Evolutionary conservation across 2,329 filamentous ascomycete species (phyloP).

Genomic region (Ambrosiella xylebori): DNA sequence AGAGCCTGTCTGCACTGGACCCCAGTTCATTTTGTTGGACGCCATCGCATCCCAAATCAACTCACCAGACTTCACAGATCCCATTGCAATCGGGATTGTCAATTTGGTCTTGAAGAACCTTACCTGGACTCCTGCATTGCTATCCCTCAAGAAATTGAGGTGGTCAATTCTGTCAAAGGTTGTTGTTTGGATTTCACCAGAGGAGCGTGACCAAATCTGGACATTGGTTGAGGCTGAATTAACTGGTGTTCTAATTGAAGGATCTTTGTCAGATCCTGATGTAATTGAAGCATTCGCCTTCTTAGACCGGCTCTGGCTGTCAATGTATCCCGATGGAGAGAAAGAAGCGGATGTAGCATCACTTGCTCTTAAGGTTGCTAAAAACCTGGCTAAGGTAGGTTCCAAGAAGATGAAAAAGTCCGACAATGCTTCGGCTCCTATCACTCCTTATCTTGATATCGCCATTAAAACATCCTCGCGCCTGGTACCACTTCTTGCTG

Average conservation of each 20-base stretch:
- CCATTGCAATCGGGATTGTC: constrained; percentile 23
- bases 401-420: constrained; percentile 13
- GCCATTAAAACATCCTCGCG: constrained; percentile 9
- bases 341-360: constrained; percentile 18
- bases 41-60: constrained; percentile 26
- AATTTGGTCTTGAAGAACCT: constrained; percentile 19
- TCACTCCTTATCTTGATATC: constrained; percentile 10
- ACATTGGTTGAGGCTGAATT: constrained; percentile 19
- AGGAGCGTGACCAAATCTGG: constrained; percentile 21
- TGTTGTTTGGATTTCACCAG: constrained; percentile 20
- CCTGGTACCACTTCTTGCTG: constrained; percentile 11
- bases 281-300: constrained; percentile 27
- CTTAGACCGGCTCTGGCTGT: constrained; percentile 23
- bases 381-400: constrained; percentile 19
- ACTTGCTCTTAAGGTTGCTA: constrained; percentile 20
- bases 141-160: constrained; percentile 21
- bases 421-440: not conserved
- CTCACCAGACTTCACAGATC: constrained; percentile 27
- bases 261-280: constrained; percentile 20
- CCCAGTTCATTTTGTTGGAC: constrained; percentile 27
- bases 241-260: constrained; percentile 20
- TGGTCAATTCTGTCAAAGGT: constrained; percentile 25
- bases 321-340: constrained; percentile 22
- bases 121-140: constrained; percentile 17
- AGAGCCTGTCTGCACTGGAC: constrained; percentile 17